Evolutionary conservation across 2,329 filamentous ascomycete genomes (phyloP), one percentile per base, ranked within the genome.

Genomic region (Zymoseptoria tritici): DNA sequence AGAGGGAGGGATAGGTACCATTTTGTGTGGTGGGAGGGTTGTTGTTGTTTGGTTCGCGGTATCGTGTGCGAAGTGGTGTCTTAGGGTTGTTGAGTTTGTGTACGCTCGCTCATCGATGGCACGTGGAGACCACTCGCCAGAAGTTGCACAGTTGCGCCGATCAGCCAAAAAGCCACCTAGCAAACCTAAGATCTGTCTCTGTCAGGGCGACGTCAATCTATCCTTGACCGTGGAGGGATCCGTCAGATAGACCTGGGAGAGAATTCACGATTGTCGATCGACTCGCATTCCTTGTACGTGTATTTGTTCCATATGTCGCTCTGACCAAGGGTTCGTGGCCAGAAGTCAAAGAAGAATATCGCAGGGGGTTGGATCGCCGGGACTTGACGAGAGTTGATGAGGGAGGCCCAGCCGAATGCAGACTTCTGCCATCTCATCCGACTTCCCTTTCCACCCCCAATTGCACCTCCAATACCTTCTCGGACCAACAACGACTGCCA

Each of bases 1-100:
- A 51, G 42, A 52, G n/a, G 19, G 16, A 8, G 19, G 50, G 16
- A 42, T 16, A 31, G 56, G 16, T 62, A 63, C 63, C 63, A 64
- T 64, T 20, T 52, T 55, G 49, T 16, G 36, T 29, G 26, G 26
- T 29, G 26, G 22, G 22, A 24, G 22, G 22, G 22, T 24, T 24
- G 4, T 24, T 24, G 22, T 24, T 6, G 22, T 24, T 24, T 5
- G 22, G 26, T 29, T 29, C 26, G 26, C 26, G 26, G 26, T 9
- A 8, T 29, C 2, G 6, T 29, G 26, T 29, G 26, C 26, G 26
- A 29, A 8, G 26, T 29, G 26, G 8, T 29, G 4, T 29, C 26
- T 29, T 26, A 6, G 24, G 24, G 24, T 9, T 29, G 26, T 29
- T 29, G 26, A 6, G 26, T 2, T 29, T 29, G 26, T 29, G 26